Conservation (phyloP, 305 asterid genomes). For the Rubia tinctorum region DNA sequence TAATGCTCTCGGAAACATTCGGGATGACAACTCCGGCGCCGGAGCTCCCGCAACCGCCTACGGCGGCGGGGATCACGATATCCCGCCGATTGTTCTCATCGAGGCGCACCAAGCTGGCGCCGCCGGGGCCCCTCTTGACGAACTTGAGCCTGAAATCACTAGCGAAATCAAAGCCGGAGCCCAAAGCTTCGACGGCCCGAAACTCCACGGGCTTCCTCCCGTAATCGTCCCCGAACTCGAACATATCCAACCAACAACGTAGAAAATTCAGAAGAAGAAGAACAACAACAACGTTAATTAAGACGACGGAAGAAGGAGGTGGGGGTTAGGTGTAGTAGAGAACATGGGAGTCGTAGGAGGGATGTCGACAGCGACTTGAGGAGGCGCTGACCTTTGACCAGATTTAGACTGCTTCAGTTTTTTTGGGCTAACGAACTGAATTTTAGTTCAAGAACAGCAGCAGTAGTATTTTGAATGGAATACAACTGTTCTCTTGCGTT, state of each 20-base stretch:
- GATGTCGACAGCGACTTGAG: not conserved
- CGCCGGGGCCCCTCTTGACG: constrained; percentile 57
- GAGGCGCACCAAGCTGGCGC: constrained; percentile 60
- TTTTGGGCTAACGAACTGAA: not conserved
- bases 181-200: constrained; percentile 75
- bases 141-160: constrained; percentile 93
- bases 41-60: constrained; percentile 7
- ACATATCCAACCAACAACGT: constrained; percentile 6
- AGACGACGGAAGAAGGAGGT: not conserved
- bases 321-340: not conserved
- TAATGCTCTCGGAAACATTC: constrained; percentile 71
- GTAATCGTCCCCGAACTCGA: constrained; percentile 26
- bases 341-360: not conserved
- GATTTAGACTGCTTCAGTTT: not conserved
- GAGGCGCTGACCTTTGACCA: constrained; percentile 14
- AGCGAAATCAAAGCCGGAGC: constrained; percentile 91
- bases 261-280: constrained; percentile 5
- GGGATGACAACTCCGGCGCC: constrained; percentile 46
- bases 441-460: not conserved
- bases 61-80: constrained; percentile 49
- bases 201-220: constrained; percentile 61
- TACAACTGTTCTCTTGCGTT: not conserved
- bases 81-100: constrained; percentile 55
- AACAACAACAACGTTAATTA: not conserved
- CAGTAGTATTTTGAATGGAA: not conserved